These are phyloP conservation scores for Apocynum venetum DNA, from an alignment of 257 asterid genomes.

Conservation along the genomic window DNA sequence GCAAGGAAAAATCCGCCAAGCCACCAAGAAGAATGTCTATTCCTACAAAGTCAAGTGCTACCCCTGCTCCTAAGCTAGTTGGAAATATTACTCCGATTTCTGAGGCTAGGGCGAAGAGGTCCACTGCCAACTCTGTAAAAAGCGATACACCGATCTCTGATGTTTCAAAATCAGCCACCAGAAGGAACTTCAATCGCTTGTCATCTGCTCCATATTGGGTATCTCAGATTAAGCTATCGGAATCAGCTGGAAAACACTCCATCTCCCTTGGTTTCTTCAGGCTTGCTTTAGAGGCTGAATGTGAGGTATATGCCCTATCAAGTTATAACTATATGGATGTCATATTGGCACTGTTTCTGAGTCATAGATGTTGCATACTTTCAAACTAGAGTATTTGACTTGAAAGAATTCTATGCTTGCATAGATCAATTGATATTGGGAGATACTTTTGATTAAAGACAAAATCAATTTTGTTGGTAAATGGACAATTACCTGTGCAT, in stretches of 20 bases:
- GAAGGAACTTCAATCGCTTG: slow-evolving; percentile 55
- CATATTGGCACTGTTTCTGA: neutral
- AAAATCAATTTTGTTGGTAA: neutral
- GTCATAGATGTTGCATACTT: neutral
- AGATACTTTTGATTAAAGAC: neutral
- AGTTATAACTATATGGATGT: neutral
- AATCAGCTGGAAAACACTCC: slow-evolving; percentile 75
- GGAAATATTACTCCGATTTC: slow-evolving; percentile 75
- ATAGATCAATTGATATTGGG: neutral
- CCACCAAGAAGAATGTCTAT: slow-evolving; percentile 89
- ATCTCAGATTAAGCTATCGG: slow-evolving; percentile 75
- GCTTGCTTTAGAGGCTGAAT: slow-evolving; percentile 83
- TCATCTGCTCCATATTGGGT: slow-evolving; percentile 84
- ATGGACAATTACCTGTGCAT: neutral
- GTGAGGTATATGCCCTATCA: slow-evolving; percentile 53
- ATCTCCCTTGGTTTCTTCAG: slow-evolving; percentile 83
- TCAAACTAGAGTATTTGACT: neutral
- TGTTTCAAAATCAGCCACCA: slow-evolving; percentile 45
- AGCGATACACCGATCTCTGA: slow-evolving; percentile 60
- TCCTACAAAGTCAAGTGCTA: slow-evolving; percentile 59
- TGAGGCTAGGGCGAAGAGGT: slow-evolving; percentile 57
- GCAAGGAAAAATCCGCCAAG: slow-evolving; percentile 70
- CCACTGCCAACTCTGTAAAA: slow-evolving; percentile 41
- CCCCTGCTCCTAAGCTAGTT: slow-evolving; percentile 52
- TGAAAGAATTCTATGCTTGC: neutral